These are phyloP conservation scores for Colletotrichum endophyticum DNA, from an alignment of 2,329 filamentous ascomycete genomes.

Conservation along the genomic window DNA sequence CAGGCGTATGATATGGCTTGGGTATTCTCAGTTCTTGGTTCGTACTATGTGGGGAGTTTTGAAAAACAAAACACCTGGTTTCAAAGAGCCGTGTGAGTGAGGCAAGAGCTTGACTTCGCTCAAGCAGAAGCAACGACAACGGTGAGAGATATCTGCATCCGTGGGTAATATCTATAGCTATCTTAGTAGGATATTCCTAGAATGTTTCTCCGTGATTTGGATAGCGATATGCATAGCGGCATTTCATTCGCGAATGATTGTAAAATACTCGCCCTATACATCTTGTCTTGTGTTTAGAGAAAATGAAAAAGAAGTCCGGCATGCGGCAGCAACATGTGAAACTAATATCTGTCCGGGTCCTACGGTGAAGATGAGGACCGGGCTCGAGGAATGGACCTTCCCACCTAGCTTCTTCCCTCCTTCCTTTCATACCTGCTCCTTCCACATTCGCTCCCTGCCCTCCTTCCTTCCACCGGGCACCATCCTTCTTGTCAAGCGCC, in stretches of 20 bases:
- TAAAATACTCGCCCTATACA: not conserved
- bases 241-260: too few species aligned
- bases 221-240: too few species aligned
- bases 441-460: not conserved
- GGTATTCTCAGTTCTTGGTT: rapidly evolving
- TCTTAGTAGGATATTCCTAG: rapidly evolving
- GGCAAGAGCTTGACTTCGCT: rapidly evolving
- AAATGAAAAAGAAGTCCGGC: not conserved
- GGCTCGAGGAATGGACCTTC: not conserved
- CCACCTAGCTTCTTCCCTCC: not conserved
- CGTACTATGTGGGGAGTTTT: not conserved
- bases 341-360: not conserved
- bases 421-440: not conserved
- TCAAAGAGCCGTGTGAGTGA: not conserved
- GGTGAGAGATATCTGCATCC: not conserved
- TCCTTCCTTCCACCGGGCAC: not conserved
- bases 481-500: not conserved
- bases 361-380: rapidly evolving
- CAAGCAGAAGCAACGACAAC: not conserved
- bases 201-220: rapidly evolving
- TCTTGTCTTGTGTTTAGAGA: rapidly evolving
- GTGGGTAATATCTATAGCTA: not conserved
- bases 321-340: not conserved
- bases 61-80: not conserved
- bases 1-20: not conserved